Conservation (phyloP, 805 yeast species). For the Alloascoidea hylecoeti region DNA sequence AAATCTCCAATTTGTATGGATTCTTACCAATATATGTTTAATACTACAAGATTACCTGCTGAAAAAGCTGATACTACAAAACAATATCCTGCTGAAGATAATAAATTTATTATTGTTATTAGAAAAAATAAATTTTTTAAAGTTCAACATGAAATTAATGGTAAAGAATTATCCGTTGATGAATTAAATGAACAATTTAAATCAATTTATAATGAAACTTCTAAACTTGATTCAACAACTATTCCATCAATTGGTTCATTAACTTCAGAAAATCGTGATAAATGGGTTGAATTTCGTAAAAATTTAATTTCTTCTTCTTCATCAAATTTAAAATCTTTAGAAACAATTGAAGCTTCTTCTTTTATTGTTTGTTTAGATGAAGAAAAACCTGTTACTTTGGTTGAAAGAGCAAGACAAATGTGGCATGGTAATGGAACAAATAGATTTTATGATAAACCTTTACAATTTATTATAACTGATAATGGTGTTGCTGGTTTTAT, state of each 20-base stretch:
- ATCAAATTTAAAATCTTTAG: constrained; percentile 43
- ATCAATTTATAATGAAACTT: constrained; percentile 30
- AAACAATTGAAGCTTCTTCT: constrained; percentile 60
- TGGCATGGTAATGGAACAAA: constrained; percentile 97
- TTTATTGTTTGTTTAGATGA: constrained; percentile 77
- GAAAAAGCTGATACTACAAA: constrained; percentile 45
- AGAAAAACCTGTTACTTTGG: constrained; percentile 54
- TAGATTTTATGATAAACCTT: constrained; percentile 85
- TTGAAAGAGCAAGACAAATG: constrained; percentile 68
- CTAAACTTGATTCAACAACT: constrained; percentile 24
- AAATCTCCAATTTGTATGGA: constrained; percentile 90
- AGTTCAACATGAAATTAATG: constrained; percentile 27
- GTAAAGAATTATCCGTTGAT: constrained; percentile 19
- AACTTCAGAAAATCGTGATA: constrained; percentile 77
- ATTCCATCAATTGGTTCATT: constrained; percentile 56
- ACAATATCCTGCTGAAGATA: constrained; percentile 27
- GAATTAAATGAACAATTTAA: constrained; percentile 38
- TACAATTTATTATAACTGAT: constrained; percentile 67
- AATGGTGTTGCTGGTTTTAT: constrained; percentile 86
- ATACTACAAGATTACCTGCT: constrained; percentile 71
- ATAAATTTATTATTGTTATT: constrained; percentile 60
- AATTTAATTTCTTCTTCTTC: constrained; percentile 44
- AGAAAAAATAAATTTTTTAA: constrained; percentile 74
- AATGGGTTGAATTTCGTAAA: constrained; percentile 50
- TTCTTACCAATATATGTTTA: constrained; percentile 82